phyloP scores from a whole-genome alignment of 768 basidiomycete species.

The Rhizopogon roseolus region DNA sequence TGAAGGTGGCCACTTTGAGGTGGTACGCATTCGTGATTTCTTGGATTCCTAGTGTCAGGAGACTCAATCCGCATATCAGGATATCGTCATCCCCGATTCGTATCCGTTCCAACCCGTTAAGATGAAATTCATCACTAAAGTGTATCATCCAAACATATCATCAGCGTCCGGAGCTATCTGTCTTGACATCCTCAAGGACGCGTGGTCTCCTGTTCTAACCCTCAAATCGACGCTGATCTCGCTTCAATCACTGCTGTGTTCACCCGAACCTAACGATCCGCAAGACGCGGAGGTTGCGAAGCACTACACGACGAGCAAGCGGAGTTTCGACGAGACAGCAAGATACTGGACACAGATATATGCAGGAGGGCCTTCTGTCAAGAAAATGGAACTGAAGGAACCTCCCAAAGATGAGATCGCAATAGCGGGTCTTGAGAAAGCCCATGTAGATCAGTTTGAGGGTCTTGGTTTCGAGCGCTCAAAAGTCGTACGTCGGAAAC shows the following conservation, averaged over 20 bases:
- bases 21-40: conserved; percentile 49
- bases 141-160: conserved; percentile 94
- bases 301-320: conserved; percentile 86
- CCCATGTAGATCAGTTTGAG: conserved; percentile 83
- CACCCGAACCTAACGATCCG: conserved; percentile 93
- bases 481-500: conserved; percentile 70
- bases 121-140: conserved; percentile 98
- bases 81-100: conserved; percentile 88
- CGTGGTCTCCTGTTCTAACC: conserved; percentile 94
- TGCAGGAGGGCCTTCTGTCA: conserved; percentile 64
- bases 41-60: conserved; percentile 6
- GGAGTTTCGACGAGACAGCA: conserved; percentile 88
- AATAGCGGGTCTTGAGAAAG: conserved; percentile 76
- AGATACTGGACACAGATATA: conserved; percentile 92
- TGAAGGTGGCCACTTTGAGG: conserved; percentile 85
- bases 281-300: conserved; percentile 99
- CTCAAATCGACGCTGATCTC: conserved; percentile 96
- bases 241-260: conserved; percentile 87
- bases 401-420: conserved; percentile 44
- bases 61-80: conserved; percentile 37
- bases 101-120: conserved; percentile 94
- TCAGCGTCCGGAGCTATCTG: conserved; percentile 95
- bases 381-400: conserved; percentile 28
- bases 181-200: conserved; percentile 80
- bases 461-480: conserved; percentile 73